Evolutionary conservation across 768 basidiomycete species (phyloP).

Genomic region (Mycena galericulata): DNA sequence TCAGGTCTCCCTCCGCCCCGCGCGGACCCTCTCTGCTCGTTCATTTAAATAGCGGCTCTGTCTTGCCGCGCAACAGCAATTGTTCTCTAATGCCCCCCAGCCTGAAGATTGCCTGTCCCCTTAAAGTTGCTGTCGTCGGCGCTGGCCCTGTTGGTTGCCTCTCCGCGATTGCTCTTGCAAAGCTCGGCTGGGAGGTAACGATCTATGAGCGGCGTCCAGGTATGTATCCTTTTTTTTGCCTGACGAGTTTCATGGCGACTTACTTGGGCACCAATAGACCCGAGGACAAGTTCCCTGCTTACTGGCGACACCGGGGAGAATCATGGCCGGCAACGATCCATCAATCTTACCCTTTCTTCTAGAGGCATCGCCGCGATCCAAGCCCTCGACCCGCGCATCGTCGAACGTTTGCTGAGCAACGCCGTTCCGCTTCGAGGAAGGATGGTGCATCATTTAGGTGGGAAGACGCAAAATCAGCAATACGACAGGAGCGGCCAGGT

Average conservation of each 20-base stretch:
- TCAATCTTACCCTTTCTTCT: conserved; percentile 83
- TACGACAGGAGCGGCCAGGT: conserved; percentile 78
- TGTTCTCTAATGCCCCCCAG: no score
- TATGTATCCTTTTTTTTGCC: no score
- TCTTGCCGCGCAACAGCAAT: no score
- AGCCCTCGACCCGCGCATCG: conserved; percentile 65
- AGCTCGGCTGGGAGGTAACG: conserved; percentile 73
- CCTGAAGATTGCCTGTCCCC: no score
- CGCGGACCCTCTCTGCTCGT: no score
- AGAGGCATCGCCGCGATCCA: conserved; percentile 78
- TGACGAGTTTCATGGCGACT: no score
- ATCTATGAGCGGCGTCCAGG: conserved; percentile 71
- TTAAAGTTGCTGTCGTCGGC: conserved; percentile 11
- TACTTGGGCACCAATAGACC: no score
- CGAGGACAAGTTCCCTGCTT: neutral
- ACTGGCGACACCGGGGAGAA: neutral
- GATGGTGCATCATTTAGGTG: conserved; percentile 74
- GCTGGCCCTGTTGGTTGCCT: conserved; percentile 81
- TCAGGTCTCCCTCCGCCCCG: no score
- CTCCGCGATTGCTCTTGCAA: conserved; percentile 72
- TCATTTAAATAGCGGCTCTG: no score
- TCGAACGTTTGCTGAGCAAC: conserved; percentile 64
- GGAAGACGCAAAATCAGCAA: conserved; percentile 67
- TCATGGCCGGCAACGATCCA: conserved; percentile 70
- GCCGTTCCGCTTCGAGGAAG: conserved; percentile 81